Evolutionary conservation across 352 stramenopile genomes (phyloP), one percentile per base, ranked within the genome.

Genomic region (Globisporangium abappressorium): DNA sequence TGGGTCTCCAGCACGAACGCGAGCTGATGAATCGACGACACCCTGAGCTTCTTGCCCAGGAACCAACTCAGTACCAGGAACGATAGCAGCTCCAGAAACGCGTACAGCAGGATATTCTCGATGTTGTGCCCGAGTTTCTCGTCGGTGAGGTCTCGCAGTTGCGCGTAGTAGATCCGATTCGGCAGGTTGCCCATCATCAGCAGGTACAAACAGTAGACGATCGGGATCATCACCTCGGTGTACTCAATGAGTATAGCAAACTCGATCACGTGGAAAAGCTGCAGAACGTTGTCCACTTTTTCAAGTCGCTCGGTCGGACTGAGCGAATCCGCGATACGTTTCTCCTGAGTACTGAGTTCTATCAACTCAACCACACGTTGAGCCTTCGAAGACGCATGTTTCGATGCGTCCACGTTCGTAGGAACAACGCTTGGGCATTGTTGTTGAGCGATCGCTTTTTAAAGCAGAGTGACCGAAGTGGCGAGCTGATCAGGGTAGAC

Each of bases 1-100:
- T 86, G 76, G 46, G 59, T 67, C 8, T 70, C 63, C 8, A 86
- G 58, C 22, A 86, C 58, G 46, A 86, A 84, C 5, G 68, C 65
- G 0, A 84, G 33, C 41, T 80, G 68, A 2, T 49, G 47, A 5
- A 78, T 1, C 18, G 62, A 62, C 3, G 73, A 75, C 20, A 84
- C 38, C 12, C 30, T 43, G 1, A 81, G 30, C 14, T 59, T 62
- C 2, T 57, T 64, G 22, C 57, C 62, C 6, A 85, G 30, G 0
- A 80, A 6, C 11, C 66, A n/a, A n/a, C 59, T 62, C 6, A 83
- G 70, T 5, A 76, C 36, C 12, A 81, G 15, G 15, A 84, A 60
- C 3, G 78, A 84, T 8, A 64, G 20, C 0, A 86, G n/a, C 56
- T 86, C 76, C 34, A 86, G 65, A 11, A 65, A 56, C 5, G 59